Evolutionary conservation across 169 alveolate genomes (phyloP), one percentile per base, ranked within the genome.

Genomic region (Eimeria sp.): DNA sequence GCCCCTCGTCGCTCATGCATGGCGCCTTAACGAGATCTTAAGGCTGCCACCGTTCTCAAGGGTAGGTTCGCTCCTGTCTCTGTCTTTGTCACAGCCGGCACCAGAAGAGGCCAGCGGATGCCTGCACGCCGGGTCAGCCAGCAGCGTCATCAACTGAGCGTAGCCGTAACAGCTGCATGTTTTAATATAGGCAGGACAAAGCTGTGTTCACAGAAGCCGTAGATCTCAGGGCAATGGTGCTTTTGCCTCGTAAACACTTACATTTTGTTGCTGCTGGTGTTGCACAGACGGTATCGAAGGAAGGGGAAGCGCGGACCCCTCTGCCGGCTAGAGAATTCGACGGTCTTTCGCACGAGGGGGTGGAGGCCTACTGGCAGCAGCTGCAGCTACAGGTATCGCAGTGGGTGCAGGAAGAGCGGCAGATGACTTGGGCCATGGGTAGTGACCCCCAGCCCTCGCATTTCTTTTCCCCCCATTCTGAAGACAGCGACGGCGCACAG

Each of bases 291-390:
- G 34, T n/a, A 16, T 43, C 61, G 13, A 76, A 40, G 87, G 87
- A 76, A 22, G 87, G 63, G 16, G 87, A 43, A 34, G 57, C 1
- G 14, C 49, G 51, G 0, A 14, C 67, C 43, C 67, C 72, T 49
- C 30, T 22, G 22, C 65, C 54, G 11, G 67, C 45, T 7, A 47
- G 47, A 43, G 90, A 82, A 72, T 82, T 82, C 49, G 72, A 82
- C 14, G 90, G 90, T 22, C 90, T 82, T 3, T 82, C 73, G 22
- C 90, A 82, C 73, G 90, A 82, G n/a, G 90, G 90, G 25, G 90
- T 82, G 67, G 90, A 82, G 47, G 34, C 49, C 43, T 82, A 49
- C 90, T 82, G 90, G 90, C 90, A 82, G 90, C 90, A 82, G 72
- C 73, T 82, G 90, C 90, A 82, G 72, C 90, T 25, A 25, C 90